A percentile compares a stretch with the other conserved stretches of the same genome.
These are phyloP conservation scores for Cocos nucifera DNA, from an alignment of 176 grass and related monocot species.

Conservation along the genomic window DNA sequence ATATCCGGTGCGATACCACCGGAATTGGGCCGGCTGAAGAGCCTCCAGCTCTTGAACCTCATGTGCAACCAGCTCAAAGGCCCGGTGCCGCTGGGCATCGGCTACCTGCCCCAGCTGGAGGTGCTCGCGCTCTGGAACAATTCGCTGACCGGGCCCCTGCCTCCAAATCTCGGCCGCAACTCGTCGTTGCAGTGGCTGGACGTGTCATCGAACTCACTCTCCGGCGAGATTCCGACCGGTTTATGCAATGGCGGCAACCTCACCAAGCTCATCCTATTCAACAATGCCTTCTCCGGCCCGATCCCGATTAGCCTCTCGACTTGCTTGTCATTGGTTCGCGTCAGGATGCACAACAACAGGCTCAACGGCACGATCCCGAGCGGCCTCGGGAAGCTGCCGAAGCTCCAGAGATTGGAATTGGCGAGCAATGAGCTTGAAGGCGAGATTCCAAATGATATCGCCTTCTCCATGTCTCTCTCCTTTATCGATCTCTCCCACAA, in stretches of 20 bases:
- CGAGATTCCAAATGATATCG: constrained; percentile 69
- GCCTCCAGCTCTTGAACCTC: constrained; percentile 60
- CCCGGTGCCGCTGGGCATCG: constrained; percentile 46
- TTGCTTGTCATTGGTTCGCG: constrained; percentile 63
- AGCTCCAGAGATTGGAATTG: constrained; percentile 73
- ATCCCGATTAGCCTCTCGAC: constrained; percentile 56
- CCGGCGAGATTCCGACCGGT: constrained; percentile 37
- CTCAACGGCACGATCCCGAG: constrained; percentile 54
- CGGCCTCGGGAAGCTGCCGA: constrained; percentile 62
- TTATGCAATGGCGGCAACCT: constrained; percentile 62
- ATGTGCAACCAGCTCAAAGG: constrained; percentile 90
- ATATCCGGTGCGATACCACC: constrained; percentile 50
- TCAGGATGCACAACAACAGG: constrained; percentile 75
- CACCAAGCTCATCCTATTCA: constrained; percentile 82
- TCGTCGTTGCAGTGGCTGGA: constrained; percentile 83
- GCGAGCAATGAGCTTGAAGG: constrained; percentile 64
- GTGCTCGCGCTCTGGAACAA: constrained; percentile 96
- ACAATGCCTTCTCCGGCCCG: constrained; percentile 55
- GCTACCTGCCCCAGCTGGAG: constrained; percentile 45
- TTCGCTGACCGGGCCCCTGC: constrained; percentile 59
- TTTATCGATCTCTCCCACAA: constrained; percentile 88
- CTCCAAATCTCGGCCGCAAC: constrained; percentile 44
- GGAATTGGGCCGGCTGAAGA: constrained; percentile 44
- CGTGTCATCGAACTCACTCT: constrained; percentile 72
- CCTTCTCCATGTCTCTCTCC: constrained; percentile 56